Conservation (phyloP, 2,329 filamentous ascomycete genomes). For the Lecanosticta acicola region DNA sequence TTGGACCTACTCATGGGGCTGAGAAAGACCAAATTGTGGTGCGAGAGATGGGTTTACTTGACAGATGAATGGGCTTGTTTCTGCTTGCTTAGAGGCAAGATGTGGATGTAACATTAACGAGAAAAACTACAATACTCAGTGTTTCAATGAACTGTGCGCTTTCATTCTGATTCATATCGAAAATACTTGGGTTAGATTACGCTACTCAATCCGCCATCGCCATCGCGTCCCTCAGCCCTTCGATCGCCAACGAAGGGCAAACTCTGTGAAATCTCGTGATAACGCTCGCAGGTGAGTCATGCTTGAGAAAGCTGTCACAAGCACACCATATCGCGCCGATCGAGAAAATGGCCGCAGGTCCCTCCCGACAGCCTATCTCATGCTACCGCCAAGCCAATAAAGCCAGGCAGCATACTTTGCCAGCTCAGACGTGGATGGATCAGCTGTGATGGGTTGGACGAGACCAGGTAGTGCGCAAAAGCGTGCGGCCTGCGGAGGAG, state of each 20-base stretch:
- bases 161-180: too few species aligned
- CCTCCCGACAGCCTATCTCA: neutral
- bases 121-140: neutral
- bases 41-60: neutral
- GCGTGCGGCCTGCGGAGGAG: neutral
- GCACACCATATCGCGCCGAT: too few species aligned
- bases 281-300: conserved; percentile 1
- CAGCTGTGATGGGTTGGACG: neutral
- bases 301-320: too few species aligned
- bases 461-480: neutral
- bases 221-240: too few species aligned
- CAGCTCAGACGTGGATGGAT: neutral
- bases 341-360: conserved; percentile 2
- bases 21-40: conserved; percentile 6
- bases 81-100: neutral
- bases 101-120: neutral
- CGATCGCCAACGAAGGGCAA: too few species aligned
- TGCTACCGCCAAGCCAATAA: conserved; percentile 12
- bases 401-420: neutral
- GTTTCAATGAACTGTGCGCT: too few species aligned
- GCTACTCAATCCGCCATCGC: too few species aligned
- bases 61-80: neutral
- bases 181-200: too few species aligned
- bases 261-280: too few species aligned
- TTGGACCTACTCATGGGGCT: conserved; percentile 2